phyloP scores from a whole-genome alignment of 306 rosid genomes.

The Cotoneaster glaucophyllus region DNA sequence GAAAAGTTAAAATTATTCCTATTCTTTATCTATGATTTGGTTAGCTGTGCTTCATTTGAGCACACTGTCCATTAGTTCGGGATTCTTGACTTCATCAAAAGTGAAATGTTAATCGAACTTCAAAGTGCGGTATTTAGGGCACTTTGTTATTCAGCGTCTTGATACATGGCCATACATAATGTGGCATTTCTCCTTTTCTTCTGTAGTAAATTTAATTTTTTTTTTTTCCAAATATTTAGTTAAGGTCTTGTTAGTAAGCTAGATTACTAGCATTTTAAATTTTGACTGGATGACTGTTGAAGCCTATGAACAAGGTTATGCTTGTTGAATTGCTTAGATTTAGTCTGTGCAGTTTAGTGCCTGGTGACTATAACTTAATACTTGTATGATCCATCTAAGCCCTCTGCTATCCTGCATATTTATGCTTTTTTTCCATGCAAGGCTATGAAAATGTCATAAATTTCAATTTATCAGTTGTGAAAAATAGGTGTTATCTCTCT shows the following conservation, averaged over 20 bases:
- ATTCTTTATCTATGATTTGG: background rate
- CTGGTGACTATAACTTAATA: background rate
- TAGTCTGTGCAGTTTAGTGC: background rate
- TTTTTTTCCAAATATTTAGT: background rate
- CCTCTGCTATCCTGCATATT: background rate
- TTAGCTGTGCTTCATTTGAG: background rate
- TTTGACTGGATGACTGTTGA: background rate
- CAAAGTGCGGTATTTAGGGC: background rate
- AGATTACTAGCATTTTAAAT: background rate
- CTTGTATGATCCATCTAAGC: background rate
- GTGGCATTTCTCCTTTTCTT: background rate
- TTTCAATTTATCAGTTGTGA: background rate
- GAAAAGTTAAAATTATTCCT: background rate
- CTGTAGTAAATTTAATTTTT: no score
- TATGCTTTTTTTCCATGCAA: background rate
- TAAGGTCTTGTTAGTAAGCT: background rate
- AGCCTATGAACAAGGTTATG: no score
- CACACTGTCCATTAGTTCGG: background rate
- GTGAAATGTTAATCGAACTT: background rate
- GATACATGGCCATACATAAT: background rate
- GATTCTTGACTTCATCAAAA: background rate
- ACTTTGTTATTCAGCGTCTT: background rate
- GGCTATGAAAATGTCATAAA: background rate
- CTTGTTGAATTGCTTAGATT: background rate
- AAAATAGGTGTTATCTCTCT: background rate